These are phyloP conservation scores for Calonectria pteridis DNA, from an alignment of 2,329 filamentous ascomycete species.

Conservation along the genomic window DNA sequence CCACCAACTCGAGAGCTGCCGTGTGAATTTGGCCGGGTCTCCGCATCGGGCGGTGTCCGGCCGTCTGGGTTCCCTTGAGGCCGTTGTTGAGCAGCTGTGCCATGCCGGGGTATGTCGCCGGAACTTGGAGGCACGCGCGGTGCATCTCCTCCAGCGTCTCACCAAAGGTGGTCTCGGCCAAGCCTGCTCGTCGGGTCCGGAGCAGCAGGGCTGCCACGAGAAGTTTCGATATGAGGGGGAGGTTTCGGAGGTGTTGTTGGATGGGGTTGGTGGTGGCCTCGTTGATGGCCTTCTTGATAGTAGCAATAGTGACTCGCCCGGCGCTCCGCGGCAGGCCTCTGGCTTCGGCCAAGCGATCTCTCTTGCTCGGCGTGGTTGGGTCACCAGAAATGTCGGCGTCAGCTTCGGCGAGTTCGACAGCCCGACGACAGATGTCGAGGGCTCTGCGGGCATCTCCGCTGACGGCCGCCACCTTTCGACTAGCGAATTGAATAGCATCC, in stretches of 20 bases:
- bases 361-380: constrained; percentile 74
- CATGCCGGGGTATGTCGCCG: constrained; percentile 53
- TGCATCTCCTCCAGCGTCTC: constrained; percentile 86
- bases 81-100: constrained; percentile 50
- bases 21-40: constrained; percentile 66
- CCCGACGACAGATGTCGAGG: constrained; percentile 93
- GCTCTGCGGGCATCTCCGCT: constrained; percentile 93
- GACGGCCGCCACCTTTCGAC: constrained; percentile 95
- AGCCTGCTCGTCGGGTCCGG: constrained; percentile 83
- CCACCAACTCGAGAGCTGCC: constrained; percentile 85
- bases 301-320: constrained; percentile 86
- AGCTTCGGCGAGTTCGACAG: constrained; percentile 93
- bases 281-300: constrained; percentile 92
- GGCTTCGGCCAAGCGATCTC: constrained; percentile 41
- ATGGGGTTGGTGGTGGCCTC: constrained; percentile 94
- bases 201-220: constrained; percentile 86
- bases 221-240: constrained; percentile 86
- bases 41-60: constrained; percentile 46
- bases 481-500: constrained; percentile 96
- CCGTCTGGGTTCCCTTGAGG: constrained; percentile 43
- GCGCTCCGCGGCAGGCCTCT: constrained; percentile 43
- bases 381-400: constrained; percentile 70
- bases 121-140: constrained; percentile 52
- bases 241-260: constrained; percentile 86
- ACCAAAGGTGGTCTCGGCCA: constrained; percentile 88